Conservation (phyloP, 192 early-diverging fungal species). For the Podila epigama region DNA sequence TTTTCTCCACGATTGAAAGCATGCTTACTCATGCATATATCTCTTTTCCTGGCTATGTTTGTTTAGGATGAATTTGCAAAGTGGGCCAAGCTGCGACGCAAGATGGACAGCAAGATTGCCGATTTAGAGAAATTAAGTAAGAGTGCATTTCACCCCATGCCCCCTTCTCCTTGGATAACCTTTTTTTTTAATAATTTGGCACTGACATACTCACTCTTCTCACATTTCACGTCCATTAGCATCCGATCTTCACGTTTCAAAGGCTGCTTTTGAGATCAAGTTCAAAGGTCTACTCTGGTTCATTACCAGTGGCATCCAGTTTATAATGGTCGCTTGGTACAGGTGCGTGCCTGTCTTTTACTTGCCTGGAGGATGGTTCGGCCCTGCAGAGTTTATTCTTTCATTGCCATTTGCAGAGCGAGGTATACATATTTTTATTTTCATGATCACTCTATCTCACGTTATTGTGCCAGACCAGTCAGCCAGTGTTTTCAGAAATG, state of each 20-base stretch:
- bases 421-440: conserved; percentile 63
- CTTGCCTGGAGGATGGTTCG: conserved; percentile 79
- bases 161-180: neutral
- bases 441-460: too few species aligned
- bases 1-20: too few species aligned
- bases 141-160: neutral
- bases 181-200: neutral
- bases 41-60: neutral
- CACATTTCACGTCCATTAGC: conserved; percentile 13
- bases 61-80: conserved; percentile 86
- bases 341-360: conserved; percentile 77
- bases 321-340: conserved; percentile 72
- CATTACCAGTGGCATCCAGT: conserved; percentile 65
- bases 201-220: neutral
- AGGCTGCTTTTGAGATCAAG: conserved; percentile 81
- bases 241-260: conserved; percentile 68
- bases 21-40: too few species aligned
- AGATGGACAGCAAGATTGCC: conserved; percentile 75
- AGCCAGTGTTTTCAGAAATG: too few species aligned
- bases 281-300: conserved; percentile 74
- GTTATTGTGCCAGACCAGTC: too few species aligned
- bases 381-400: conserved; percentile 71
- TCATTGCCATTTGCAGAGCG: conserved; percentile 76
- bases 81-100: conserved; percentile 89
- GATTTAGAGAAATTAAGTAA: conserved; percentile 73